A percentile compares a stretch with the other conserved stretches of the same genome.
phyloP scores from a whole-genome alignment of 164 flowering plant genomes.

The Paratinospora sagittata region DNA sequence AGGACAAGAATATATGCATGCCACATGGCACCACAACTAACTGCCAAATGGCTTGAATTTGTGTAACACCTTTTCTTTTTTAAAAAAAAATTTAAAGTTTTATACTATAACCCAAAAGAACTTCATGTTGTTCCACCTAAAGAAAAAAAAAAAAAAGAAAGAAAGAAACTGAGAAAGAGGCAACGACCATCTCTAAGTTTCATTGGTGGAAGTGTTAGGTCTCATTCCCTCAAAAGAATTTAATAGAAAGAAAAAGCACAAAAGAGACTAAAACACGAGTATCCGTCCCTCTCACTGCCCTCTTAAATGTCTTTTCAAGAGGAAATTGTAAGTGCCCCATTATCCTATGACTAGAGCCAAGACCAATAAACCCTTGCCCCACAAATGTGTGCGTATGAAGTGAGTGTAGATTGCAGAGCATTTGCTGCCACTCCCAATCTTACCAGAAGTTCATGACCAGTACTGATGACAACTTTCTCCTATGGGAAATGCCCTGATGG shows the following conservation, averaged over 20 bases:
- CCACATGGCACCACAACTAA: background rate
- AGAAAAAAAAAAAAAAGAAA: background rate
- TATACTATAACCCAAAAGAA: background rate
- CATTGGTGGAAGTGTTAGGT: slow-evolving; percentile 1
- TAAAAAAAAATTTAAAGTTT: background rate
- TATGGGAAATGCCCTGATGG: background rate
- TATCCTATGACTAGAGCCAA: background rate
- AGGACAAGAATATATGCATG: slow-evolving; percentile 1
- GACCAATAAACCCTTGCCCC: background rate
- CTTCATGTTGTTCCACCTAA: background rate
- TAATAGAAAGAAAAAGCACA: too few relatives aligned
- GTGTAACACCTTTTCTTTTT: background rate
- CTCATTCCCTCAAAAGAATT: slow-evolving; percentile 3
- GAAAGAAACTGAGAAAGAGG: background rate
- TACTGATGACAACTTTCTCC: slow-evolving; percentile 3
- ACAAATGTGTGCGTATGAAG: background rate
- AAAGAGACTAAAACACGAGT: background rate
- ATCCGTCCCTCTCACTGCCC: slow-evolving; percentile 4
- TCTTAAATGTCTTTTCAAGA: background rate
- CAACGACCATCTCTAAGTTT: background rate
- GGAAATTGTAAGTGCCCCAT: slow-evolving; percentile 3
- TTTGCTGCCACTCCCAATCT: too few relatives aligned
- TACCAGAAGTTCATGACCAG: background rate
- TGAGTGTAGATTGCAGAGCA: background rate
- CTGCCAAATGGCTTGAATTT: background rate